phyloP scores from a whole-genome alignment of 192 early-diverging fungal species.

The Backusella sp. region DNA sequence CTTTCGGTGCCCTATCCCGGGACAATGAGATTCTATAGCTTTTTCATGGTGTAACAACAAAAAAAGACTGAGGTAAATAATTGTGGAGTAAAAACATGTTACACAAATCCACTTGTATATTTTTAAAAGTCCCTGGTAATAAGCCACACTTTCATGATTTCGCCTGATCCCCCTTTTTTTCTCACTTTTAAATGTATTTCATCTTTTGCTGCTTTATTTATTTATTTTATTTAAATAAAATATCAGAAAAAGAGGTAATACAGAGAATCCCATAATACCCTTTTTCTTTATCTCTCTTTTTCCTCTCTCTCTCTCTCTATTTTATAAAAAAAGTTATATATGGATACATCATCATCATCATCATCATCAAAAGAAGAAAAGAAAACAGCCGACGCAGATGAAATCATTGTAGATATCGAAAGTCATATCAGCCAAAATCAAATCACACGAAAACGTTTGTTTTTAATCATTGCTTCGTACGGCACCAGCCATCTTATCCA shows the following conservation, averaged over 20 bases:
- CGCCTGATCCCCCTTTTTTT: background rate
- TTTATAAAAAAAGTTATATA: background rate
- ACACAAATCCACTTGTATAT: background rate
- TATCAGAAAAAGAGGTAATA: background rate
- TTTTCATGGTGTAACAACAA: background rate
- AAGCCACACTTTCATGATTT: background rate
- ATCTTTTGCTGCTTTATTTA: background rate
- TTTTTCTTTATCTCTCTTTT: background rate
- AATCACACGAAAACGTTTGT: background rate
- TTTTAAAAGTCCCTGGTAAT: background rate
- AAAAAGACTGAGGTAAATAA: background rate
- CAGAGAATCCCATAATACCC: background rate
- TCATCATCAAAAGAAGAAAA: background rate
- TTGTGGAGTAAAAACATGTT: background rate
- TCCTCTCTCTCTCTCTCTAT: background rate
- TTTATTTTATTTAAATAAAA: background rate
- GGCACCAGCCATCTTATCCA: background rate
- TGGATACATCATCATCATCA: background rate
- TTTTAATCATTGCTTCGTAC: slow-evolving; percentile 11
- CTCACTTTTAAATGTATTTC: background rate
- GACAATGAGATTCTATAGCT: background rate
- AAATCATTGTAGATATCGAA: background rate
- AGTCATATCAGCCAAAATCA: background rate
- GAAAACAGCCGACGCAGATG: background rate
- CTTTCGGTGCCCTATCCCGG: background rate